Base-by-base conservation (phyloP, 371 early-diverging fungal genomes). In the Smittium culicis region DNA sequence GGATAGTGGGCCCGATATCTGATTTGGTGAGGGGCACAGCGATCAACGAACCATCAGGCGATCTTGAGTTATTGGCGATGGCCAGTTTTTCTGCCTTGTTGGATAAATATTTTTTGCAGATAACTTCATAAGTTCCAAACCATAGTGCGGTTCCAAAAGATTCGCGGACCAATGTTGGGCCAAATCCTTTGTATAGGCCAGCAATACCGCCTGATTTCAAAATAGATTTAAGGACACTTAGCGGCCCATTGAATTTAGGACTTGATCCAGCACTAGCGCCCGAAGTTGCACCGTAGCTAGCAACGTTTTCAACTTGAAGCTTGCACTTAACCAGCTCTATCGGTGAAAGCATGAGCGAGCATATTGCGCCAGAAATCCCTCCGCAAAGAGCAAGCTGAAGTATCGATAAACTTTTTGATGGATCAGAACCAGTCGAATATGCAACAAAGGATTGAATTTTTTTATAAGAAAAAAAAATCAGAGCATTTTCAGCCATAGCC, bases 311-410 rank as follows among this genome's bases (percentile, higher is more conserved):
- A 1, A 94, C 94, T 77, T 97, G 98, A 69, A 95, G 74, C 72
- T 90, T 88, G 81, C 96, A 96, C 74, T 97, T 97, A 63, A 97
- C 85, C 33, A 97, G 80, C 78, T 97, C 98, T 2, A 97, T 85
- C 0, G 98, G 98, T 0, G 98, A 94, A 34, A 97, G 79, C 1
- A 96, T 82, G 69, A 94, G 73, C 0, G 94, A 90, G 3, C 92
- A 91, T 54, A 87, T 77, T 11, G 88, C 84, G 29, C 98, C 96
- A 0, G 96, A 88, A 27, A 92, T 74, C 24, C 83, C 88, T 57
- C 96, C 96, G 28, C 94, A 88, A 5, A 84, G 72, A 61, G 87
- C 79, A n/a, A 93, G 79, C 72, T 93, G 86, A 0, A 77, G 71
- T 54, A 93, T 69, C 31, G 80, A 71, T 35, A 91, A 80, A 2